These are phyloP conservation scores for Bonnemaisonia californica DNA, from an alignment of 31 red algal species.

Conservation along the genomic window DNA sequence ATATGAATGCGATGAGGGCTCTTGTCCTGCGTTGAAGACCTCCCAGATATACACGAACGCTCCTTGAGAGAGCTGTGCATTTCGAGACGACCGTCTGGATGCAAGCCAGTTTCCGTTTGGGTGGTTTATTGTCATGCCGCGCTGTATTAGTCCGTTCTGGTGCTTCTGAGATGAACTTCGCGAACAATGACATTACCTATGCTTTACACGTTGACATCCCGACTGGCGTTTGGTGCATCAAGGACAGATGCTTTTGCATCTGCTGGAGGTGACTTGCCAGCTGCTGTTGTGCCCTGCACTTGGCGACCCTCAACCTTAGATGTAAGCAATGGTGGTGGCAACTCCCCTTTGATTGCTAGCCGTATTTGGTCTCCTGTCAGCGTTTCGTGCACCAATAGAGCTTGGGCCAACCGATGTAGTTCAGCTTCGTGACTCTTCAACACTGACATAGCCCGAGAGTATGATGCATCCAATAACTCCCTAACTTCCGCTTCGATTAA, in stretches of 20 bases:
- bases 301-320: neutral
- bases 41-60: too few relatives aligned
- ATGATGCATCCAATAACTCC: conserved; percentile 79
- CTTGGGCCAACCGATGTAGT: conserved; percentile 83
- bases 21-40: too few relatives aligned
- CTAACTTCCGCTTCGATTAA: conserved; percentile 86
- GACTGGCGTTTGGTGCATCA: neutral
- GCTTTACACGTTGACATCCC: neutral
- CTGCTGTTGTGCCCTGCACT: neutral
- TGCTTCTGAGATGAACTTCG: too few relatives aligned
- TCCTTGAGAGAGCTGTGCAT: too few relatives aligned
- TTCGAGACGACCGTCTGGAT: too few relatives aligned
- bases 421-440: conserved; percentile 78
- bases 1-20: too few relatives aligned
- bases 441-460: conserved; percentile 70
- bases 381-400: conserved; percentile 88
- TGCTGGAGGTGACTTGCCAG: neutral
- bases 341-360: conserved; percentile 62
- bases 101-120: too few relatives aligned
- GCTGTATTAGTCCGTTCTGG: too few relatives aligned
- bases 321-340: conserved; percentile 18
- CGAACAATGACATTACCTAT: too few relatives aligned
- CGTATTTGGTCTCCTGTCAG: conserved; percentile 87
- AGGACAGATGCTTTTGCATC: neutral
- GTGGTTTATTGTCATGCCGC: too few relatives aligned